Base-by-base conservation (phyloP, 2,329 filamentous ascomycete genomes). In the Hypoxylon sp. region DNA sequence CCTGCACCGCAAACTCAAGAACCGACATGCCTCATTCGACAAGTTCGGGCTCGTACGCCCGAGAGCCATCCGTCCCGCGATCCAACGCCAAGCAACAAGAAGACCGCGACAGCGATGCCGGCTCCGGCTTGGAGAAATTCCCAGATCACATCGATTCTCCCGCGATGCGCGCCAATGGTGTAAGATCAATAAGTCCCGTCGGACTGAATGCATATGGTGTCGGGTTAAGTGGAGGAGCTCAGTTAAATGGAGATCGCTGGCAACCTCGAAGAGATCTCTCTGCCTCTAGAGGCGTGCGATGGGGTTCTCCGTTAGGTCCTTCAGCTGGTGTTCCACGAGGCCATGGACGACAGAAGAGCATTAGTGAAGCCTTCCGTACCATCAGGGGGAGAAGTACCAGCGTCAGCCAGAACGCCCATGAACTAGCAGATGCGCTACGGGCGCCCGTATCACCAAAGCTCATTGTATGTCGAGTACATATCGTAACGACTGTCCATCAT, bases 331-430 rank as follows among this genome's bases (percentile, higher is more conserved):
- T 61, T 17, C 45, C 74, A 52, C 72, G 72, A 53, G 73, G 66
- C 17, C 75, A 75, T 57, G 70, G 75, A 32, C 80, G 91, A 71
- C 93, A 96, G 78, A 97, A 95, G 85, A 97, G 94, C 80, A 87
- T 98, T 73, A 90, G 89, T 75, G 93, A 97, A 80, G 93, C 95
- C n/a, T 87, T 98, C 71, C 89, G 88, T 73, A 94, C 89, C 2
- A 95, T 98, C 74, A 86, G 93, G 71, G 90, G 88, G 38, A 87
- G 94, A 74, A 93, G 91, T 75, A 93, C 89, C 56, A 98, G 94
- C 79, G 90, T 98, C 74, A 94, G 90, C 82, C 93, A 95, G 78
- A 97, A 97, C 81, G 94, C 94, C 60, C 93, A 97, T 67, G 95
- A 98, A 80, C 89, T 99, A 75, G 94, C 94, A 48, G 93, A 96